Evolutionary conservation across 2,329 filamentous ascomycete species (phyloP), one percentile per base, ranked within the genome.

Genomic region (Scedosporium apiospermum): DNA sequence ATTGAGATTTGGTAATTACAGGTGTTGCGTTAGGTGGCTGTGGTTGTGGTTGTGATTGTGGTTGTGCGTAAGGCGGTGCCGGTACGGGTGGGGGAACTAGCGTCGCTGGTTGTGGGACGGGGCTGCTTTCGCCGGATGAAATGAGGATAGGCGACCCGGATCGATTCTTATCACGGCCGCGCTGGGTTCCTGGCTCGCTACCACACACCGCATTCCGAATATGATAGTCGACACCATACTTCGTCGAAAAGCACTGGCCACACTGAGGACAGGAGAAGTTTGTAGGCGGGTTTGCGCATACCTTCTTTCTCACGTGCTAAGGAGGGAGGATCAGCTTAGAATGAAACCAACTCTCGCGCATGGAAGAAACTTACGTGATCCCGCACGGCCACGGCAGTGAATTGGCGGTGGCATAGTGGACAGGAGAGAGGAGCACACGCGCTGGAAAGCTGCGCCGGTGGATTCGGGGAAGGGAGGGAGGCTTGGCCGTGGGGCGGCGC

Each of bases 191-290:
- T 46, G 44, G n/a, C 30, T 18, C 14, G 10, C 71, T 66, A n/a
- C 80, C 80, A 65, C 82, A 85, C 2, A 82, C 76, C 3, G 71
- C 68, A 61, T 76, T 76, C 44, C 73, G 70, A 0, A 69, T 64
- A 64, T 84, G 82, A 69, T 82, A 82, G 59, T 72, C 65, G 2
- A 79, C 66, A 1, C 78, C 79, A 23, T 72, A 72, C 4, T 67
- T 65, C 10, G 75, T 77, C 2, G 69, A 70, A 55, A 84, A 83
- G 21, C 23, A 38, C 51, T 76, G 72, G 27, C 79, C 79, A 57
- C 81, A 84, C 58, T 76, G 71, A 1, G 71, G 64, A 61, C 82
- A 84, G 0, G 72, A 67, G 21, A 74, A 76, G n/a, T 69, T 72
- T 61, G 34, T 42, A 7, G 55, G 10, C 2, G 41, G 61, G n/a